These are phyloP conservation scores for Phascolomyces articulosus DNA, from an alignment of 371 early-diverging fungal genomes.

Conservation along the genomic window DNA sequence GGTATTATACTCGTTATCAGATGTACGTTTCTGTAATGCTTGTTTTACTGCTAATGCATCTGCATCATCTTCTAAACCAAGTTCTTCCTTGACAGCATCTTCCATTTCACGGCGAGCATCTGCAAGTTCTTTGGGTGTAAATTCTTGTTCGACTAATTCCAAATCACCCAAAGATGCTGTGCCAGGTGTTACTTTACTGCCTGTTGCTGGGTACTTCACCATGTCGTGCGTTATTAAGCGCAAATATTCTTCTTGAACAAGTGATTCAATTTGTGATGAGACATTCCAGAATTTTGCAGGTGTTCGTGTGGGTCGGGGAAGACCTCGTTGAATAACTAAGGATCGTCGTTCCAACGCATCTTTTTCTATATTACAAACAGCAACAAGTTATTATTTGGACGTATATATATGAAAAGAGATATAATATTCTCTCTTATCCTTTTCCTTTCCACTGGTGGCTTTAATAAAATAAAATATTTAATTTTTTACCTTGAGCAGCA, in stretches of 20 bases:
- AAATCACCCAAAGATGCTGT: slow-evolving; percentile 34
- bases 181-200: slow-evolving; percentile 58
- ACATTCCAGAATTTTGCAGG: slow-evolving; percentile 25
- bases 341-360: slow-evolving; percentile 66
- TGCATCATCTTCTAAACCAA: slow-evolving; percentile 20
- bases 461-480: too few species aligned
- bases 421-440: too few species aligned
- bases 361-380: slow-evolving; percentile 34
- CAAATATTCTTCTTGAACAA: slow-evolving; percentile 72
- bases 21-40: background rate
- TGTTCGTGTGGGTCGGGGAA: slow-evolving; percentile 77
- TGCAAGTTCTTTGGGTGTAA: slow-evolving; percentile 36
- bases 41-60: slow-evolving; percentile 35
- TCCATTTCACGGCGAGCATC: slow-evolving; percentile 53
- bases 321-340: slow-evolving; percentile 70
- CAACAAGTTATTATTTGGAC: too few species aligned
- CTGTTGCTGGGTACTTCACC: slow-evolving; percentile 68
- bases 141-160: slow-evolving; percentile 54
- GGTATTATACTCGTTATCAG: slow-evolving; percentile 18
- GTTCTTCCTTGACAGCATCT: slow-evolving; percentile 27
- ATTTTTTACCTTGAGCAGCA: slow-evolving; percentile 29
- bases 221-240: slow-evolving; percentile 70
- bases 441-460: too few species aligned
- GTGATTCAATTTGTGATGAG: slow-evolving; percentile 23
- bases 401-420: too few species aligned